Evolutionary conservation across 1,284 basidiomycete species (phyloP).

Genomic region (Vanrija sp.): DNA sequence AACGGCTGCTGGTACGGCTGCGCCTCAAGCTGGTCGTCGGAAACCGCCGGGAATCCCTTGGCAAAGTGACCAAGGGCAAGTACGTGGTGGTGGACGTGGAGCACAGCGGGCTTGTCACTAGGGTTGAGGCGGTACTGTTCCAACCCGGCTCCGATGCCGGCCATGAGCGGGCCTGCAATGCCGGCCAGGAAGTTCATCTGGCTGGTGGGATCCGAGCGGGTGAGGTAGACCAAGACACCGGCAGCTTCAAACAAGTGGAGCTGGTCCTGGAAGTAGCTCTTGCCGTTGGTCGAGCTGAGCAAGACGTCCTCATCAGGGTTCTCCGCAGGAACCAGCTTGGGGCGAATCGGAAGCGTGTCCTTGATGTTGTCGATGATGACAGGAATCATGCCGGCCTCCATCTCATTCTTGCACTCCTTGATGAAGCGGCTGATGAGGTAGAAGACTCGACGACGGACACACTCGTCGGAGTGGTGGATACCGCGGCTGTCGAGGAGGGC

Average conservation of each 20-base stretch:
- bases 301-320: slow-evolving; percentile 59
- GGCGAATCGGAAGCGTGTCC: slow-evolving; percentile 53
- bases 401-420: slow-evolving; percentile 73
- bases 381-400: slow-evolving; percentile 67
- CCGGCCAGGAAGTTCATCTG: slow-evolving; percentile 70
- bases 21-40: slow-evolving; percentile 63
- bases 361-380: slow-evolving; percentile 70
- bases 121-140: slow-evolving; percentile 49
- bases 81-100: slow-evolving; percentile 91
- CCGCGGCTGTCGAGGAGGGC: slow-evolving; percentile 83
- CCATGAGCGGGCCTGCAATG: slow-evolving; percentile 74
- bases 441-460: slow-evolving; percentile 74
- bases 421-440: slow-evolving; percentile 95
- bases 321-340: slow-evolving; percentile 49
- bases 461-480: slow-evolving; percentile 71
- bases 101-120: slow-evolving; percentile 56
- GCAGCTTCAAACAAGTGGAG: slow-evolving; percentile 92
- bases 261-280: slow-evolving; percentile 75
- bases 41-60: slow-evolving; percentile 92
- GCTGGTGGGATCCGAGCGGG: slow-evolving; percentile 62
- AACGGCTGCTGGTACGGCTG: slow-evolving; percentile 78
- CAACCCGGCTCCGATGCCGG: slow-evolving; percentile 67
- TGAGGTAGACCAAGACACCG: slow-evolving; percentile 75
- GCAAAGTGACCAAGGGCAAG: slow-evolving; percentile 92
- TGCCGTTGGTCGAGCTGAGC: slow-evolving; percentile 69